Evolutionary conservation across 2,329 filamentous ascomycete species (phyloP).

Genomic region (Paraphaeosphaeria sporulosa): DNA sequence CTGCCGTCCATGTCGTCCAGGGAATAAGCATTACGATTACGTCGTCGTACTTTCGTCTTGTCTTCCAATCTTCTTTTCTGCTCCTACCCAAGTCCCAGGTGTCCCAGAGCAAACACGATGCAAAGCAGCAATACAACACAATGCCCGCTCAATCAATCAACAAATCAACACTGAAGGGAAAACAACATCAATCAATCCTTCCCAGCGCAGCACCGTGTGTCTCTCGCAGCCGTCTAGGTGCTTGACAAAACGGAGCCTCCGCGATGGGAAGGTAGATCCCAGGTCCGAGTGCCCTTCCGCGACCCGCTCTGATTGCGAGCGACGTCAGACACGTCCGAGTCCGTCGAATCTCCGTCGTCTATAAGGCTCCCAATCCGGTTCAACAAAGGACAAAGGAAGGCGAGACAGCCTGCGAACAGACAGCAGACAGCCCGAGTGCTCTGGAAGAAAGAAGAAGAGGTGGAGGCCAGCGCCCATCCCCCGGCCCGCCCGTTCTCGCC

Average conservation of each 20-base stretch:
- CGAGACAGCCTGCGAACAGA: background rate
- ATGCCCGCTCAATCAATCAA: background rate
- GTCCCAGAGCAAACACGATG: background rate
- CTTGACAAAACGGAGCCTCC: no score
- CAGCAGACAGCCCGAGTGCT: no score
- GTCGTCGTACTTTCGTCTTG: background rate
- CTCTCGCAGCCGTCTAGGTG: background rate
- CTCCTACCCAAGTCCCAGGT: background rate
- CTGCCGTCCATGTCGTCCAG: constrained; percentile 31
- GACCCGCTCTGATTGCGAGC: background rate
- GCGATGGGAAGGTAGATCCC: background rate
- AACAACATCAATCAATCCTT: constrained; percentile 18
- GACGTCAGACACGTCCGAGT: constrained; percentile 5
- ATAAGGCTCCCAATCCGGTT: background rate
- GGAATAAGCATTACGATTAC: constrained; percentile 36
- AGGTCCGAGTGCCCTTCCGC: background rate
- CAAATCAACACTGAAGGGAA: constrained; percentile 7
- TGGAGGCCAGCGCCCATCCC: background rate
- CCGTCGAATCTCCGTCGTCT: constrained; percentile 4
- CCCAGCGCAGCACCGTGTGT: constrained; percentile 14
- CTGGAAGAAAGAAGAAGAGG: background rate
- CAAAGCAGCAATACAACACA: background rate
- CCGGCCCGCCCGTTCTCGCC: constrained; percentile 12
- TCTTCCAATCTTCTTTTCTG: no score
- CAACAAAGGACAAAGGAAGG: background rate